Evolutionary conservation across 2,329 filamentous ascomycete species (phyloP), one percentile per base, ranked within the genome.

Genomic region (Penicillium brasilianum): DNA sequence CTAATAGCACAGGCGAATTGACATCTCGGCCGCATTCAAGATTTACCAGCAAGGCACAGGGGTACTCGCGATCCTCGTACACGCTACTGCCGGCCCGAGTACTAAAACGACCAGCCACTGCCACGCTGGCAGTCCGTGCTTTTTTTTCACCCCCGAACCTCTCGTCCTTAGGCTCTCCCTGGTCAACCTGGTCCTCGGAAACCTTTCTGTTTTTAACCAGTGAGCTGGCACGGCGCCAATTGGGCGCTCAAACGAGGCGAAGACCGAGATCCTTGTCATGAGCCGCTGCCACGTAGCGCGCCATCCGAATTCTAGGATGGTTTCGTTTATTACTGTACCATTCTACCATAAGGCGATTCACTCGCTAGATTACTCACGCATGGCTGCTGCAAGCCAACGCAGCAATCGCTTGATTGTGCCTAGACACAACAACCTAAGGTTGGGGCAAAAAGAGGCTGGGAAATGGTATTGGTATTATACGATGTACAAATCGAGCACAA

Each of bases 51-150:
- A 13, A 28, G 1, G 48, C 7, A 32, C 36, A 37, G 34, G 11
- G 7, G 32, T 43, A 28, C 48, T 14, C 36, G 3, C 46, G 46
- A 50, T 41, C 44, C 44, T 39, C 11, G 55, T 53, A 53, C 56
- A 51, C 28, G 28, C 18, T 58, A 60, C 49, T 25, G 37, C 48
- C 25, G 46, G 28, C 36, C 37, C 34, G 41, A 44, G 53, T 59
- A 59, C 53, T 36, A 25, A 41, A 39, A 34, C 37, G 52, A 59
- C 57, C 18, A 55, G 50, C 58, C 65, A 68, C 66, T 67, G 66
- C 61, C 64, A 68, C 53, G 59, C 57, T 66, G 65, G 66, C 65
- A 64, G 62, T 65, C 62, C 49, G 62, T 62, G 66, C 62, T 60
- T 61, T 52, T 60, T 61, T 52, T n/a, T 16, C 7, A n/a, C 11